These are phyloP conservation scores for Ilex aquifolium DNA, from an alignment of 257 asterid species.

Conservation along the genomic window DNA sequence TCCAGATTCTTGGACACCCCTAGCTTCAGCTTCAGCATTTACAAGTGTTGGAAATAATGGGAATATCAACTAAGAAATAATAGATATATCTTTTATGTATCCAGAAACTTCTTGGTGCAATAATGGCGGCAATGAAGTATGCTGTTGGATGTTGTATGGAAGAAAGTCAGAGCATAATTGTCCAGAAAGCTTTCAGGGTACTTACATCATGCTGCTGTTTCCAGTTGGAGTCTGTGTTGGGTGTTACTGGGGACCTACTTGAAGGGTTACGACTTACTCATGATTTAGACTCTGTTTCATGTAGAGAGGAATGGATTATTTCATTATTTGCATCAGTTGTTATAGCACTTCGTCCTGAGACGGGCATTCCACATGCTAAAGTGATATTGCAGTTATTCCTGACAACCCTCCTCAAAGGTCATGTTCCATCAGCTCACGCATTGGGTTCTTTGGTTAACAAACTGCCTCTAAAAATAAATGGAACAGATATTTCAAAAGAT, in stretches of 20 bases:
- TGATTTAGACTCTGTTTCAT: slow-evolving; percentile 23
- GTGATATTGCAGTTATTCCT: slow-evolving; percentile 51
- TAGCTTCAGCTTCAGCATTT: not conserved
- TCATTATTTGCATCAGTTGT: slow-evolving; percentile 78
- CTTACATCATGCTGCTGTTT: slow-evolving; percentile 38
- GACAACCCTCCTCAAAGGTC: slow-evolving; percentile 53
- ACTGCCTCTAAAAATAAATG: slow-evolving; percentile 49
- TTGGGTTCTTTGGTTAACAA: slow-evolving; percentile 93
- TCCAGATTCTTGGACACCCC: too few relatives aligned
- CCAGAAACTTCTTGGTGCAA: slow-evolving; percentile 67
- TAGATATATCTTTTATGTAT: slow-evolving; percentile 12
- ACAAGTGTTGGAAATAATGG: not conserved
- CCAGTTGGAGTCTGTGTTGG: slow-evolving; percentile 25
- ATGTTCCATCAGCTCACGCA: slow-evolving; percentile 88
- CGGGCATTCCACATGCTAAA: slow-evolving; percentile 51
- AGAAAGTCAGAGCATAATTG: slow-evolving; percentile 58
- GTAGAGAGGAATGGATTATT: slow-evolving; percentile 52
- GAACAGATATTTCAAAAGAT: slow-evolving; percentile 23
- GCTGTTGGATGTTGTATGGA: slow-evolving; percentile 65
- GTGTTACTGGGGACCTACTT: slow-evolving; percentile 15
- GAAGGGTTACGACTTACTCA: slow-evolving; percentile 29
- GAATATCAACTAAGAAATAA: not conserved
- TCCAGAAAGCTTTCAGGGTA: slow-evolving; percentile 44
- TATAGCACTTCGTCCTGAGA: slow-evolving; percentile 68
- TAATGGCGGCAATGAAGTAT: slow-evolving; percentile 65